Conservation (phyloP, 2,329 filamentous ascomycete species). For the Fusarium praegraminearum region DNA sequence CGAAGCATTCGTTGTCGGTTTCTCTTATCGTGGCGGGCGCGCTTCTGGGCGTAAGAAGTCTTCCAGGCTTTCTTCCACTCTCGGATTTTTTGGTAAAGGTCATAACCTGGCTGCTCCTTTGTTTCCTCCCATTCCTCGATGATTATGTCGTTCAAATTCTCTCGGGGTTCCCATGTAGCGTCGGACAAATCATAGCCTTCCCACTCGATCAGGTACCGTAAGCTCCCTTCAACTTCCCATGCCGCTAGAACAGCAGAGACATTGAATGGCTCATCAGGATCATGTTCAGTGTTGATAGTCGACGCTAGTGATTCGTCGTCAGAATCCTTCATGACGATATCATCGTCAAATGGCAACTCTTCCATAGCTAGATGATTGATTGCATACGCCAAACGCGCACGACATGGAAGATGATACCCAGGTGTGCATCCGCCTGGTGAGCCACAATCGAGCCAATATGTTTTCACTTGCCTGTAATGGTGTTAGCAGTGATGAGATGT, state of each 20-base stretch:
- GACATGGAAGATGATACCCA: not conserved
- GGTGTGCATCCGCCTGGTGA: not conserved
- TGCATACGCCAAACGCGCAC: not conserved
- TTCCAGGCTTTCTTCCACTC: slow-evolving; percentile 53
- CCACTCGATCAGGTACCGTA: slow-evolving; percentile 55
- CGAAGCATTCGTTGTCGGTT: slow-evolving; percentile 58
- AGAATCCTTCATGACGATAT: slow-evolving; percentile 26
- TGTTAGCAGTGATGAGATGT: not conserved
- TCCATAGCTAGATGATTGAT: not conserved
- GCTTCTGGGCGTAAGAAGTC: slow-evolving; percentile 47
- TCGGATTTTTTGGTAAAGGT: slow-evolving; percentile 55
- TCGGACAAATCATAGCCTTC: slow-evolving; percentile 51
- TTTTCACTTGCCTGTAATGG: not conserved
- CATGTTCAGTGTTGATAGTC: slow-evolving; percentile 50
- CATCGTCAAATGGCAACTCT: not conserved
- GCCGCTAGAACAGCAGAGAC: slow-evolving; percentile 67
- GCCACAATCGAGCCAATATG: not conserved
- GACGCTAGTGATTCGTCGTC: slow-evolving; percentile 52
- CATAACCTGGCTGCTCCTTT: slow-evolving; percentile 53
- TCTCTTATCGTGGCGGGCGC: slow-evolving; percentile 56
- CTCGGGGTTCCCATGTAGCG: slow-evolving; percentile 64
- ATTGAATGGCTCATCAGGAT: slow-evolving; percentile 60
- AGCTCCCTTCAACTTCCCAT: slow-evolving; percentile 45
- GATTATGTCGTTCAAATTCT: slow-evolving; percentile 57
- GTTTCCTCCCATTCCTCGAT: slow-evolving; percentile 58